A percentile compares a stretch with the other conserved stretches of the same genome.
Conservation (phyloP, 352 stramenopile species). For the Pythium phragmiticola region DNA sequence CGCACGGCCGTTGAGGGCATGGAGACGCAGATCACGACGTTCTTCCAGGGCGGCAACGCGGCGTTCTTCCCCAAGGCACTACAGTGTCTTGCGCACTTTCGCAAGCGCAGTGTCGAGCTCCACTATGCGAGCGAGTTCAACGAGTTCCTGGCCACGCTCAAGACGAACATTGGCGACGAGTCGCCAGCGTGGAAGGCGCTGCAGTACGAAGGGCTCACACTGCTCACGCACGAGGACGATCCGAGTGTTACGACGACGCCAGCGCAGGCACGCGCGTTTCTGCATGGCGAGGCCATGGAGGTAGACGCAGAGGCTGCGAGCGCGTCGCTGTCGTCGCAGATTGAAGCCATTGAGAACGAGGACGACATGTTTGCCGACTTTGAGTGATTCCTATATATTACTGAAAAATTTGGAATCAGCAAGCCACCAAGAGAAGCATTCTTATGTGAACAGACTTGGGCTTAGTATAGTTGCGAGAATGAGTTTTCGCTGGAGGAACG, state of each 20-base stretch:
- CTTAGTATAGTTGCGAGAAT: too few relatives aligned
- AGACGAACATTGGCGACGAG: slow-evolving; percentile 33
- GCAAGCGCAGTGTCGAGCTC: slow-evolving; percentile 63
- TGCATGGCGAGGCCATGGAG: slow-evolving; percentile 56
- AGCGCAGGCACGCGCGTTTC: slow-evolving; percentile 51
- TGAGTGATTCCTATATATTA: slow-evolving; percentile 34
- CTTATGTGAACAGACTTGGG: too few relatives aligned
- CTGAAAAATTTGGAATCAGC: too few relatives aligned
- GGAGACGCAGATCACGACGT: slow-evolving; percentile 62
- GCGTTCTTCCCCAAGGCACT: slow-evolving; percentile 68
- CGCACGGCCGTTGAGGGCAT: slow-evolving; percentile 62
- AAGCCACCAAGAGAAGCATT: too few relatives aligned
- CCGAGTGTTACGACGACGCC: slow-evolving; percentile 47
- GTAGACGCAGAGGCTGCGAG: slow-evolving; percentile 39
- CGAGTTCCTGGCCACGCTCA: slow-evolving; percentile 60
- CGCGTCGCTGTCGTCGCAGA: slow-evolving; percentile 57
- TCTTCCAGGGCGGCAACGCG: slow-evolving; percentile 43
- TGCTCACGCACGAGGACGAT: slow-evolving; percentile 59
- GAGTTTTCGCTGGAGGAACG: too few relatives aligned
- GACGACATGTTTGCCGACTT: slow-evolving; percentile 86
- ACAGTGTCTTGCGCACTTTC: slow-evolving; percentile 72
- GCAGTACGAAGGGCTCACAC: slow-evolving; percentile 52
- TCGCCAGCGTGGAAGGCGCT: slow-evolving; percentile 55
- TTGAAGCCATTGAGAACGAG: slow-evolving; percentile 63
- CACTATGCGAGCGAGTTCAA: slow-evolving; percentile 80